Evolutionary conservation across 2,329 filamentous ascomycete species (phyloP).

Genomic region (Berkeleyomyces basicola): DNA sequence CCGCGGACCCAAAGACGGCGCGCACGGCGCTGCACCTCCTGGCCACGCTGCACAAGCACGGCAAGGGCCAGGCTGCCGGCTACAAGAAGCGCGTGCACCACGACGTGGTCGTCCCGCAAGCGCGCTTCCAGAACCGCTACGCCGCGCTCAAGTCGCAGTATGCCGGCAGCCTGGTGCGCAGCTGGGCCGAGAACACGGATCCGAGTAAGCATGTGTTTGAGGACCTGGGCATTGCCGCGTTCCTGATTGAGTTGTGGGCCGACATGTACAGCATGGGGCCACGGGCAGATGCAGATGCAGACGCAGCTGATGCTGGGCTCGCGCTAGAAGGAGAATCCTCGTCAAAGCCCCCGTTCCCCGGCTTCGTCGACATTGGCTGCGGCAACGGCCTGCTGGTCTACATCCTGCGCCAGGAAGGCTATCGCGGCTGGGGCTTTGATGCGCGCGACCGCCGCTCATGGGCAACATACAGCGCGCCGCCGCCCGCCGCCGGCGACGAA

Average conservation of each 20-base stretch:
- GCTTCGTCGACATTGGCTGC: constrained; percentile 91
- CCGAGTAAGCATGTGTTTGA: constrained; percentile 90
- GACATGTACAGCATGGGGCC: constrained; percentile 53
- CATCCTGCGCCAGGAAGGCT: constrained; percentile 67
- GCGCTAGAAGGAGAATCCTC: no score
- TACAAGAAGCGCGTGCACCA: constrained; percentile 74
- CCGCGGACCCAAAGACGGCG: constrained; percentile 31
- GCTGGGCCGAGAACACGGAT: constrained; percentile 77
- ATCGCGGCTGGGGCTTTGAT: constrained; percentile 78
- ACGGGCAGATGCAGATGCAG: not conserved
- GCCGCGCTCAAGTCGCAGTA: constrained; percentile 63
- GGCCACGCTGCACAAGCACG: constrained; percentile 55
- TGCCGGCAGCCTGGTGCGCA: constrained; percentile 49
- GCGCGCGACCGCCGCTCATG: constrained; percentile 75
- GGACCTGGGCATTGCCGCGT: constrained; percentile 78
- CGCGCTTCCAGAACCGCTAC: constrained; percentile 68
- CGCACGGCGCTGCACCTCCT: constrained; percentile 56
- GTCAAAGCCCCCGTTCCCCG: constrained; percentile 41
- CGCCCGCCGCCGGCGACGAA: constrained; percentile 2
- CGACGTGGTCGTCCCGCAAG: constrained; percentile 63
- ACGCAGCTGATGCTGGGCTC: not conserved
- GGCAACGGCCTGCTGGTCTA: constrained; percentile 85
- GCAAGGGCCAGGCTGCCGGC: constrained; percentile 44
- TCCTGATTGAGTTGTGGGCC: constrained; percentile 79
- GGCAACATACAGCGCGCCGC: constrained; percentile 43